Conservation (phyloP, 306 rosid species). For the Prunus padus region DNA sequence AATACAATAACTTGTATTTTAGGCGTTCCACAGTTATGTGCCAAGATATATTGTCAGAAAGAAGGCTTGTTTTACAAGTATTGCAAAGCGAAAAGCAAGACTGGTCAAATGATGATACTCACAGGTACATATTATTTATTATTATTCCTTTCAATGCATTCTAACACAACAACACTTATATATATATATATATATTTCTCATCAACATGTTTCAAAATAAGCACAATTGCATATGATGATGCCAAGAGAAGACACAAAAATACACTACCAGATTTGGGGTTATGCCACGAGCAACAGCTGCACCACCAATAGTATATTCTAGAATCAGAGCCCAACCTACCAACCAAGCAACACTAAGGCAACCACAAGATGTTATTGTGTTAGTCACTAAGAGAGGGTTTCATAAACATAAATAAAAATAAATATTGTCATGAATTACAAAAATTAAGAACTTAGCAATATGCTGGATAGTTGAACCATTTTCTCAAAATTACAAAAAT, state of each 20-base stretch:
- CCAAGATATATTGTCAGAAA: neutral
- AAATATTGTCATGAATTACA: neutral
- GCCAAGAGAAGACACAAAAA: neutral
- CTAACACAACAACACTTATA: neutral
- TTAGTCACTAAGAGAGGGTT: neutral
- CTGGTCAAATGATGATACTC: conserved; percentile 1
- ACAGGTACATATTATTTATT: neutral
- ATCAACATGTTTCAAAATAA: neutral
- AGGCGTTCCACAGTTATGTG: neutral
- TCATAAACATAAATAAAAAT: neutral
- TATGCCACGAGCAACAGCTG: conserved; percentile 90
- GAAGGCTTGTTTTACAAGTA: neutral
- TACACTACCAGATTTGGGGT: conserved; percentile 73
- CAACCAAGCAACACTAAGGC: conserved; percentile 57
- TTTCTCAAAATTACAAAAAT: neutral
- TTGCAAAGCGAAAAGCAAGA: neutral
- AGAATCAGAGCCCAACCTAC: conserved; percentile 81
- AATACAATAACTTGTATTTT: neutral
- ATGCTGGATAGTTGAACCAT: neutral
- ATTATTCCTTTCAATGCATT: neutral
- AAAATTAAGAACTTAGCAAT: neutral
- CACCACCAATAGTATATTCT: conserved; percentile 80
- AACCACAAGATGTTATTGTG: neutral
- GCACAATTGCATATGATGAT: neutral
- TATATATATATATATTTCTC: neutral